A percentile compares a stretch with the other conserved stretches of the same genome.
Conservation (phyloP, 2,329 filamentous ascomycete genomes). For the Blastomyces silverae region DNA sequence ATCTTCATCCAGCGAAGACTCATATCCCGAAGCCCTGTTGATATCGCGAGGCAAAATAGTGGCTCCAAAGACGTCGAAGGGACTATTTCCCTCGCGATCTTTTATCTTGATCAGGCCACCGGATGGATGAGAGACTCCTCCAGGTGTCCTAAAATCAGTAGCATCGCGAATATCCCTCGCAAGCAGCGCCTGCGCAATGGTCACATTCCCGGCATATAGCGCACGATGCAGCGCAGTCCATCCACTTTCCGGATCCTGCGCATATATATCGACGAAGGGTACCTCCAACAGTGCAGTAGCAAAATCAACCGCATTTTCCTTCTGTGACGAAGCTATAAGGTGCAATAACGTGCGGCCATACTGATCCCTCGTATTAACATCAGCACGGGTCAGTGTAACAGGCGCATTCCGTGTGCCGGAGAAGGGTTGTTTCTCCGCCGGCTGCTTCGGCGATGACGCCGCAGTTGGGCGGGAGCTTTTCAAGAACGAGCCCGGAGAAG, state of each 20-base stretch:
- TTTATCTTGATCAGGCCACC: conserved; percentile 87
- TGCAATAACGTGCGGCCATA: conserved; percentile 77
- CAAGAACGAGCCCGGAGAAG: conserved; percentile 36
- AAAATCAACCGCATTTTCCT: conserved; percentile 63
- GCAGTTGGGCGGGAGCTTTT: conserved; percentile 44
- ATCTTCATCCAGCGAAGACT: conserved; percentile 37
- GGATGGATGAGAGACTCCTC: conserved; percentile 54
- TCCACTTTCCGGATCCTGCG: conserved; percentile 82
- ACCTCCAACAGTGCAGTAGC: conserved; percentile 74
- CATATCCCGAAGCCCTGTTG: conserved; percentile 34
- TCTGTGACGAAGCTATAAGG: conserved; percentile 70
- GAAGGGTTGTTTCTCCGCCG: conserved; percentile 33
- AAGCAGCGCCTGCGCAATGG: conserved; percentile 74
- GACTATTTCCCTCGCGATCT: conserved; percentile 88
- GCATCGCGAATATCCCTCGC: conserved; percentile 66
- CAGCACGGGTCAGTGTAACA: conserved; percentile 49
- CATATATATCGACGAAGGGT: conserved; percentile 75
- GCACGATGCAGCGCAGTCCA: conserved; percentile 94
- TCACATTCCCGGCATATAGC: conserved; percentile 81
- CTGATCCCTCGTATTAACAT: conserved; percentile 79
- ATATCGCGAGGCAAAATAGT: conserved; percentile 76
- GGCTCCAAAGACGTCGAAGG: conserved; percentile 84
- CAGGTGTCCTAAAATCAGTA: conserved; percentile 52
- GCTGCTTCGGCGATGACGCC: conserved; percentile 44
- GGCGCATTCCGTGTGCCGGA: conserved; percentile 21